phyloP scores from a whole-genome alignment of 768 basidiomycete species.

The Macrolepiota fuliginosa region DNA sequence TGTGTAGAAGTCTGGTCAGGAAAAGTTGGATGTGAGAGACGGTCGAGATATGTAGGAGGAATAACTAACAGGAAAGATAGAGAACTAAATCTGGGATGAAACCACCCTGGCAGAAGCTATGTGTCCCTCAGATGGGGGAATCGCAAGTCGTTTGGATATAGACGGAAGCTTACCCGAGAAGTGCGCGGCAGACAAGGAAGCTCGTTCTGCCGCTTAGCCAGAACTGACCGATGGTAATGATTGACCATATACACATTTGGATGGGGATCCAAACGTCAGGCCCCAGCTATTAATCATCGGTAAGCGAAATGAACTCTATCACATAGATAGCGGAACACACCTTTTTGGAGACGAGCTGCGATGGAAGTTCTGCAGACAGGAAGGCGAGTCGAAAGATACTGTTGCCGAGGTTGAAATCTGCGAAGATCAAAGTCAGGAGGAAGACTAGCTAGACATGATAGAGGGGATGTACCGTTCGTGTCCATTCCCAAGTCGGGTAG shows the following conservation, averaged over 20 bases:
- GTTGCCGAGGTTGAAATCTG: conserved; percentile 58
- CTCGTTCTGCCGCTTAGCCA: conserved; percentile 50
- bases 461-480: conserved; percentile 34
- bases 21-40: background rate
- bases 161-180: conserved; percentile 26
- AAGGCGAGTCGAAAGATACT: conserved; percentile 51
- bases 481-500: conserved; percentile 54
- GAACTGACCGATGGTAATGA: conserved; percentile 52
- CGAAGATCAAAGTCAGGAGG: background rate
- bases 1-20: conserved; percentile 52
- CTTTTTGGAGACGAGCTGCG: conserved; percentile 59
- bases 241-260: conserved; percentile 54
- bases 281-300: conserved; percentile 35
- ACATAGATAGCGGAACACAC: conserved; percentile 25
- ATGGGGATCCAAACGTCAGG: conserved; percentile 65
- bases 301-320: background rate
- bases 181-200: conserved; percentile 47
- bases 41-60: background rate
- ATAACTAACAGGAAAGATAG: conserved; percentile 53
- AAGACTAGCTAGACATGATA: background rate
- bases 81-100: conserved; percentile 61
- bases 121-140: background rate
- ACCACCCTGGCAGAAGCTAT: conserved; percentile 29
- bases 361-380: conserved; percentile 56
- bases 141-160: background rate